Evolutionary conservation across 2,329 filamentous ascomycete species (phyloP), one percentile per base, ranked within the genome.

Genomic region (Akanthomyces muscarius): DNA sequence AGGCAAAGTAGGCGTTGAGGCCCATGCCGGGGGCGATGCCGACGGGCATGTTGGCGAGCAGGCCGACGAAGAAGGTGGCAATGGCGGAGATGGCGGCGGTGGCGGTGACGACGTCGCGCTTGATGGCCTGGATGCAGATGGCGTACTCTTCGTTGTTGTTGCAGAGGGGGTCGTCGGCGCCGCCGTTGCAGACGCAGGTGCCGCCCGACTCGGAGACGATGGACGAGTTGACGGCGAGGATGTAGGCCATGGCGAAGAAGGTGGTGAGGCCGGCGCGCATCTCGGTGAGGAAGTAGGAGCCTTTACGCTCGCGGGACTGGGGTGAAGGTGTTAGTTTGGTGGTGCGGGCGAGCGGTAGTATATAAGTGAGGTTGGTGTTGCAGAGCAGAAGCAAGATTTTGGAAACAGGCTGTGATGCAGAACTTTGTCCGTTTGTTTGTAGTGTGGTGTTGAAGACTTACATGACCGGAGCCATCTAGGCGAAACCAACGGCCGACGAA

Each of bases 1-100:
- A 96, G 30, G 91, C 84, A 71, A 96, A 96, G 74, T 96, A 96
- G 21, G 91, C 91, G 71, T 96, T 96, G 62, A 96, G 75, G 30
- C 92, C 78, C 78, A 80, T 80, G 66, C 78, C 78, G 55, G 77
- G 77, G 55, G 77, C 76, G 28, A 78, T 69, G 58, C 73, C 75
- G 53, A 75, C 70, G 21, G 76, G 76, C 70, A 94, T 80, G 68
- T 96, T 96, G 66, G 92, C 88, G 66, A 93, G 86, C 1, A 94
- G 75, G 23, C 92, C 92, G 89, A 96, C 92, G 75, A 82, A 88
- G 75, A 96, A 92, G n/a, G 86, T 89, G 3, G 89, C 85, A 53
- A 96, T 77, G 30, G 90, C 89, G 16, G 90, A 83, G 67, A 95
- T 93, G 61, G 91, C 91, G 51, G 92, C 91, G 5, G 92, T 96